Conservation (phyloP, 1,284 basidiomycete species). For the Agroathelia rolfsii region DNA sequence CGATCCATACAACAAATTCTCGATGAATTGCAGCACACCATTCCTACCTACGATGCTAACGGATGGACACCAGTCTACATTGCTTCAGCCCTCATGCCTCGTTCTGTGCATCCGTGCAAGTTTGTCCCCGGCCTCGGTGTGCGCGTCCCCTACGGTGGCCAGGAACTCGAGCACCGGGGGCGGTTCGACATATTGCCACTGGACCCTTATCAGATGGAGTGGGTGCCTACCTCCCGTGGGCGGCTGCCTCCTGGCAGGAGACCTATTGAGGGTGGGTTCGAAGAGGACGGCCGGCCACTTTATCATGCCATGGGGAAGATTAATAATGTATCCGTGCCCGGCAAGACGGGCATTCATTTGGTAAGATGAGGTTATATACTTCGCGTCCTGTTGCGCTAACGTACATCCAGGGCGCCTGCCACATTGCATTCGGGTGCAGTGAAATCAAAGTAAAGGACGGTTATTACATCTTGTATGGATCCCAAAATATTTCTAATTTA, state of each 20-base stretch:
- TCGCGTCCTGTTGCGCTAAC: constrained; percentile 30
- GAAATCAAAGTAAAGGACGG: too few relatives aligned
- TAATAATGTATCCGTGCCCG: constrained; percentile 48
- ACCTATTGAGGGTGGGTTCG: constrained; percentile 46
- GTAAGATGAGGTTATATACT: constrained; percentile 34
- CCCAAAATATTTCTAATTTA: too few relatives aligned
- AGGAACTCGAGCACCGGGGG: constrained; percentile 47
- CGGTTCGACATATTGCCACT: constrained; percentile 66
- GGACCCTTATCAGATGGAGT: constrained; percentile 56
- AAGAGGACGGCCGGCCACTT: constrained; percentile 31
- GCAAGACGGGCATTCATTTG: constrained; percentile 63
- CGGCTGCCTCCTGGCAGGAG: constrained; percentile 38
- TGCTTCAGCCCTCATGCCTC: constrained; percentile 57
- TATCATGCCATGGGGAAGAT: constrained; percentile 46
- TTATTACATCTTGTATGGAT: too few relatives aligned
- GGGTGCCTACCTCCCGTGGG: constrained; percentile 50
- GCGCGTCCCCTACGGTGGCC: constrained; percentile 53
- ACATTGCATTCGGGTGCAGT: too few relatives aligned
- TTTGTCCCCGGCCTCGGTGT: constrained; percentile 47
- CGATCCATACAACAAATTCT: too few relatives aligned
- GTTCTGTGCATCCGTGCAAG: constrained; percentile 73
- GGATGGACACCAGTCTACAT: constrained; percentile 50
- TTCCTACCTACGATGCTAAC: constrained; percentile 42
- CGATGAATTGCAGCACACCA: too few relatives aligned
- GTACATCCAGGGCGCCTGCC: too few relatives aligned